phyloP scores from a whole-genome alignment of 495 filamentous ascomycete genomes.

The Thozetella sp. region DNA sequence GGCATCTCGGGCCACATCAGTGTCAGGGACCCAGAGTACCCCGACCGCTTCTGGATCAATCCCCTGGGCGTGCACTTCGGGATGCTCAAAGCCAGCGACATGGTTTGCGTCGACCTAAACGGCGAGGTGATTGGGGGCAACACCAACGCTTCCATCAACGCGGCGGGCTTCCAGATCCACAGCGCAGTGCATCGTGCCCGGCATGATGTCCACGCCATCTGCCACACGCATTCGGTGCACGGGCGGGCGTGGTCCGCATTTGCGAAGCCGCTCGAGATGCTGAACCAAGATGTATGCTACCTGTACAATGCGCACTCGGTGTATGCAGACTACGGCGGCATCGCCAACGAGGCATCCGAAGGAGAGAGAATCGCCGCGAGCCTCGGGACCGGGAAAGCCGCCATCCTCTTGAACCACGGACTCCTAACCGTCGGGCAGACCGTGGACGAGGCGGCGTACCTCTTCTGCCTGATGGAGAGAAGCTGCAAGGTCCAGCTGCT shows the following conservation, averaged over 20 bases:
- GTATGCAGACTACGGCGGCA: constrained; percentile 54
- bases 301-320: constrained; percentile 52
- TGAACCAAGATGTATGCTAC: constrained; percentile 55
- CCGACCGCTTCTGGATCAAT: constrained; percentile 68
- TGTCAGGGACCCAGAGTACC: constrained; percentile 60
- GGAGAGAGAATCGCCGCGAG: constrained; percentile 46
- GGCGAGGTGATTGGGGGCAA: constrained; percentile 54
- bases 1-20: constrained; percentile 66
- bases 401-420: constrained; percentile 46
- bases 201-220: constrained; percentile 49
- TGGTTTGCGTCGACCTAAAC: constrained; percentile 54
- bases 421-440: constrained; percentile 45
- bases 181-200: constrained; percentile 53
- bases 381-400: constrained; percentile 26
- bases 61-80: constrained; percentile 59
- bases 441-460: constrained; percentile 47
- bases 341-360: constrained; percentile 51
- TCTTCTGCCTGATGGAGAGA: constrained; percentile 43
- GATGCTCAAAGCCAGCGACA: constrained; percentile 48
- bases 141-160: constrained; percentile 40
- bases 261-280: constrained; percentile 54
- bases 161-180: constrained; percentile 71
- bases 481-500: constrained; percentile 42
- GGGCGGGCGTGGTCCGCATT: constrained; percentile 55
- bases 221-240: constrained; percentile 52